Conservation (phyloP, 2,329 filamentous ascomycete species). For the Dichotomopilus funicola region DNA sequence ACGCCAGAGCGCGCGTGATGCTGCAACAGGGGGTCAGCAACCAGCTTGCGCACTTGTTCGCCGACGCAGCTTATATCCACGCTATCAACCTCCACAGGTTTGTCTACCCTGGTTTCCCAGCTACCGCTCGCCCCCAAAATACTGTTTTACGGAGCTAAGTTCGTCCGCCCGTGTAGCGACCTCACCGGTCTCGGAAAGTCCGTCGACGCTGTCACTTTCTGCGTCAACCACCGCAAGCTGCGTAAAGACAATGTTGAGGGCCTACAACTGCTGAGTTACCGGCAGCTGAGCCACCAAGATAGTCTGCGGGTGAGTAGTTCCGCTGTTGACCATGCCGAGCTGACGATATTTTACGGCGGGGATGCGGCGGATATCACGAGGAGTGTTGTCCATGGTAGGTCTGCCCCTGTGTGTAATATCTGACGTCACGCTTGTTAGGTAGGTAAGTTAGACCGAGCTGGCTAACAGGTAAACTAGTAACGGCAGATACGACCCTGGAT, state of each 20-base stretch:
- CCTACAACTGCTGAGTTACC: constrained; percentile 5
- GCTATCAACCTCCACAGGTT: constrained; percentile 6
- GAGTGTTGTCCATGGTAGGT: constrained; percentile 3
- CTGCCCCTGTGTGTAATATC: no score
- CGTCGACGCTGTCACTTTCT: constrained; percentile 1
- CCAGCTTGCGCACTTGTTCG: constrained; percentile 1
- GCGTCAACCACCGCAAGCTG: background rate
- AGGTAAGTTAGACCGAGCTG: background rate
- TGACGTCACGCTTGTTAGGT: background rate
- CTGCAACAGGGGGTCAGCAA: constrained; percentile 5
- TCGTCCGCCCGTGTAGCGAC: background rate
- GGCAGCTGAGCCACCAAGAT: background rate
- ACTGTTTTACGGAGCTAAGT: background rate
- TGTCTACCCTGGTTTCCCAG: no score
- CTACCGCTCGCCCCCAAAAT: no score
- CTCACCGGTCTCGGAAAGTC: background rate
- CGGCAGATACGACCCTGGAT: background rate
- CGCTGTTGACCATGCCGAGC: constrained; percentile 2
- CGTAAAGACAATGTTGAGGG: background rate
- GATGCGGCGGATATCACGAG: background rate
- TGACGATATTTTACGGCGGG: constrained; percentile 3
- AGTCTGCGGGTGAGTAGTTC: background rate
- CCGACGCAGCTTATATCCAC: background rate
- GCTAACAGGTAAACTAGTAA: background rate
- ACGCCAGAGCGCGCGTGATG: background rate